phyloP scores from a whole-genome alignment of 2,329 filamentous ascomycete species.

The Penicillium hesseltinei region DNA sequence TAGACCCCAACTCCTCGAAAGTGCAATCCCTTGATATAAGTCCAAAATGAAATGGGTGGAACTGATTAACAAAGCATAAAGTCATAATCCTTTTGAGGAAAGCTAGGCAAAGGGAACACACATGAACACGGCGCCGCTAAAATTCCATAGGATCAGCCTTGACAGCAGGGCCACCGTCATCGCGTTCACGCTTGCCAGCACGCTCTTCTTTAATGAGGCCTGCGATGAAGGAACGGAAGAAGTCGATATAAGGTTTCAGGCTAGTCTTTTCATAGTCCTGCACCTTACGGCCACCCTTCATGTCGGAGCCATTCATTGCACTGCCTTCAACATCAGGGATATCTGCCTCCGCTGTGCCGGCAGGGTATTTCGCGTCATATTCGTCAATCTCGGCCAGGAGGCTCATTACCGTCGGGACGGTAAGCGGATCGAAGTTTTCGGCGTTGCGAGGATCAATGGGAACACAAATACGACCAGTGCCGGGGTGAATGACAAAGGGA shows the following conservation, averaged over 20 bases:
- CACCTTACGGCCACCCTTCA: conserved; percentile 47
- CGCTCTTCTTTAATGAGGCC: conserved; percentile 73
- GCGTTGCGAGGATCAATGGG: conserved; percentile 76
- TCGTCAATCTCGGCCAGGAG: conserved; percentile 82
- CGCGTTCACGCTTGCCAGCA: conserved; percentile 51
- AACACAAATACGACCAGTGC: conserved; percentile 90
- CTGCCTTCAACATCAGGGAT: conserved; percentile 43
- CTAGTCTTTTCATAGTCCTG: conserved; percentile 97
- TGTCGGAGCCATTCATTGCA: conserved; percentile 31
- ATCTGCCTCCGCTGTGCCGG: conserved; percentile 38
- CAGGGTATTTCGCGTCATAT: conserved; percentile 56
- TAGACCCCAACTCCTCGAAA: not conserved
- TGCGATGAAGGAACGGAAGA: conserved; percentile 79
- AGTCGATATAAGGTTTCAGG: conserved; percentile 86
- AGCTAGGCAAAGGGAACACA: not conserved
- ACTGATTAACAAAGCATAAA: conserved; percentile 15
- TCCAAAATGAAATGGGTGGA: not conserved
- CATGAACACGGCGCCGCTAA: conserved; percentile 36
- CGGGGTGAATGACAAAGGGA: conserved; percentile 93
- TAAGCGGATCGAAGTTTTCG: conserved; percentile 81
- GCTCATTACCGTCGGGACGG: conserved; percentile 83
- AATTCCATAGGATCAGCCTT: conserved; percentile 63
- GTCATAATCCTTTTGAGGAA: conserved; percentile 14
- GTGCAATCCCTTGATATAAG: not conserved
- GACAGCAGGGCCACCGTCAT: conserved; percentile 45